Conservation (phyloP, 257 asterid species). For the Gentiana straminea region DNA sequence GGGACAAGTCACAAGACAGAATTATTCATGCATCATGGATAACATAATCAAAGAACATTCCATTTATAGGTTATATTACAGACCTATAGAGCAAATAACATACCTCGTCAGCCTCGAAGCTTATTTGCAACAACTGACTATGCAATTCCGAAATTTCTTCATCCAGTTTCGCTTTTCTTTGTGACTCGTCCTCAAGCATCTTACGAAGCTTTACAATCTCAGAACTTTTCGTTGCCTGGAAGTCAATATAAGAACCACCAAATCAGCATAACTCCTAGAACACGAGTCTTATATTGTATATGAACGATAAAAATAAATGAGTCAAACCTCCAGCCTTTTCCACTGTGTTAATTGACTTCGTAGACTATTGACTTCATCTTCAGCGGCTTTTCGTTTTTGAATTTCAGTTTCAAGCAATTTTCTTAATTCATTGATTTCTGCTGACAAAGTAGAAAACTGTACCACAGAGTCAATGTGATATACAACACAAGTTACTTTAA, state of each 20-base stretch:
- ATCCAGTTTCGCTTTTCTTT: conserved; percentile 49
- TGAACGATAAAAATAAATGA: not conserved
- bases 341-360: conserved; percentile 43
- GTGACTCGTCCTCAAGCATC: conserved; percentile 59
- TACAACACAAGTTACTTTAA: not conserved
- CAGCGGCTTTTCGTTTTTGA: conserved; percentile 55
- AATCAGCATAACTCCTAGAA: conserved; percentile 8
- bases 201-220: conserved; percentile 55
- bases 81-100: conserved; percentile 1
- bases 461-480: conserved; percentile 3
- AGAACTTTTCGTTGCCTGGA: conserved; percentile 48
- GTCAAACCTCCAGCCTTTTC: conserved; percentile 57
- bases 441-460: conserved; percentile 38
- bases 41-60: too few relatives aligned
- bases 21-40: too few relatives aligned
- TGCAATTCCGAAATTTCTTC: conserved; percentile 56
- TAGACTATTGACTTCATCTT: conserved; percentile 46
- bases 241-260: conserved; percentile 14
- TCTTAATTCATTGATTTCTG: conserved; percentile 51
- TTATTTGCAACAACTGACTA: conserved; percentile 54
- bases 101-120: conserved; percentile 85
- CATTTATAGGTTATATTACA: too few relatives aligned
- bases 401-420: conserved; percentile 47
- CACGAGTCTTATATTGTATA: not conserved
- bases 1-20: too few relatives aligned